These are phyloP conservation scores for Candida incommunis DNA, from an alignment of 805 yeast species.

Conservation along the genomic window DNA sequence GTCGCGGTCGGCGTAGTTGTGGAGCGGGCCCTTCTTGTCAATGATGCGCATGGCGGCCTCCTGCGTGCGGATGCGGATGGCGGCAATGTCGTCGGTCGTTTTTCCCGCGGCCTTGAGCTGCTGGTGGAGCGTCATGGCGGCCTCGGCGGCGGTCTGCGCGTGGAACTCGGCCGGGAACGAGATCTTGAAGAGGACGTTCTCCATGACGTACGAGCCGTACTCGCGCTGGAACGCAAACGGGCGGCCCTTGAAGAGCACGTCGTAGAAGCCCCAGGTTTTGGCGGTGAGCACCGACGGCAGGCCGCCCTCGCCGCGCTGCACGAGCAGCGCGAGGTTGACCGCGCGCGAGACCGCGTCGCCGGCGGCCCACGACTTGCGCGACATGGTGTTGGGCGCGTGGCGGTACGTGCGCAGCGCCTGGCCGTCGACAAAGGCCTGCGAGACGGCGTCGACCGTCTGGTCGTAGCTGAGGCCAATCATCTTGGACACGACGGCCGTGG, in stretches of 20 bases:
- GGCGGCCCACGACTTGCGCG: constrained; percentile 56
- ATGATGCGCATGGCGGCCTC: constrained; percentile 48
- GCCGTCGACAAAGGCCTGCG: constrained; percentile 51
- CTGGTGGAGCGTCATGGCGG: constrained; percentile 32
- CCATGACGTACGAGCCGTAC: constrained; percentile 48
- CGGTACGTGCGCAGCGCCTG: constrained; percentile 45
- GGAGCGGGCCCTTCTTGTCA: constrained; percentile 43
- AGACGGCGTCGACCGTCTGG: constrained; percentile 40
- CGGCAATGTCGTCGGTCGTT: constrained; percentile 33
- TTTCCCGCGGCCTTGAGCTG: constrained; percentile 27
- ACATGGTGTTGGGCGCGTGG: constrained; percentile 51
- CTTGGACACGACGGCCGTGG: constrained; percentile 44
- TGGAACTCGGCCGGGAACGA: constrained; percentile 55
- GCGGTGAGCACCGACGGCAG: constrained; percentile 47
- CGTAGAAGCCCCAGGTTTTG: constrained; percentile 49
- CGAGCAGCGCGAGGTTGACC: constrained; percentile 39
- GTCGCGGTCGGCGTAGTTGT: constrained; percentile 52
- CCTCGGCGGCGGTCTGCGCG: constrained; percentile 52
- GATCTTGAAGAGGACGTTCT: constrained; percentile 45
- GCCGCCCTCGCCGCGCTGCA: constrained; percentile 38
- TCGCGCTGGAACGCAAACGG: constrained; percentile 39
- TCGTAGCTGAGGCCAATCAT: constrained; percentile 35
- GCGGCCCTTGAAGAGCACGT: constrained; percentile 40
- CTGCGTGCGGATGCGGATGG: constrained; percentile 39
- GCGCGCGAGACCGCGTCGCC: constrained; percentile 51